Conservation (phyloP, 2,329 filamentous ascomycete genomes). For the Nothomitra cinnamomea region DNA sequence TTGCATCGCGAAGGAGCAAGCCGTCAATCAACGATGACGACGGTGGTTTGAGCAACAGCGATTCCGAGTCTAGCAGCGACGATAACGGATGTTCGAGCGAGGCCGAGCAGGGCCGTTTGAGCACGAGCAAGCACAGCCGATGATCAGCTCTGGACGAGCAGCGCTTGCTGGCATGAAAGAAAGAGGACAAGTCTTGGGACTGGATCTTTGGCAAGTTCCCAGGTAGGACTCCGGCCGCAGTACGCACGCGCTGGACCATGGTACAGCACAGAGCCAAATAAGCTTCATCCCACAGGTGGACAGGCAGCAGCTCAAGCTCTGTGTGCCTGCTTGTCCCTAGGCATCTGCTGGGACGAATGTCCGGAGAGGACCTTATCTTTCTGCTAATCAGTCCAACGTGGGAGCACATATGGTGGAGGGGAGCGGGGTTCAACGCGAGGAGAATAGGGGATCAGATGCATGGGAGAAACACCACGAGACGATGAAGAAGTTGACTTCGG, state of each 20-base stretch:
- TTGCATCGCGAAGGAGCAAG: constrained; percentile 8
- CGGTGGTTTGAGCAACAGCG: constrained; percentile 6
- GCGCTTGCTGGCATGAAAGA: constrained; percentile 9
- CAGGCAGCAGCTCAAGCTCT: constrained; percentile 1
- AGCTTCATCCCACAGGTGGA: constrained; percentile 4
- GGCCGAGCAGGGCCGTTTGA: constrained; percentile 2
- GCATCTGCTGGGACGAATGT: neutral
- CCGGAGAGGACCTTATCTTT: neutral
- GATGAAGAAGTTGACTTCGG: neutral
- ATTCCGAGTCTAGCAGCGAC: constrained; percentile 4
- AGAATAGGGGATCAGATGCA: neutral
- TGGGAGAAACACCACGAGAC: neutral
- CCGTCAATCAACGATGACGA: constrained; percentile 9
- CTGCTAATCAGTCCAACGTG: neutral
- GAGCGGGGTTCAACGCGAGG: neutral
- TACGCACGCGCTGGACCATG: constrained; percentile 10
- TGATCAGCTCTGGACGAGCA: constrained; percentile 10
- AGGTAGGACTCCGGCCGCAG: constrained; percentile 9
- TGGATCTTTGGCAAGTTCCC: constrained; percentile 10
- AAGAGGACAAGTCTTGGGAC: constrained; percentile 9
- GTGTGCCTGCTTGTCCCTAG: constrained; percentile 1
- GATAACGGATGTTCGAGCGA: constrained; percentile 8
- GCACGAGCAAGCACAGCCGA: constrained; percentile 7
- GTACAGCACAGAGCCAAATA: constrained; percentile 7
- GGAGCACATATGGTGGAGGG: neutral